Conservation (phyloP, 495 filamentous ascomycete genomes). For the Thozetella sp. region DNA sequence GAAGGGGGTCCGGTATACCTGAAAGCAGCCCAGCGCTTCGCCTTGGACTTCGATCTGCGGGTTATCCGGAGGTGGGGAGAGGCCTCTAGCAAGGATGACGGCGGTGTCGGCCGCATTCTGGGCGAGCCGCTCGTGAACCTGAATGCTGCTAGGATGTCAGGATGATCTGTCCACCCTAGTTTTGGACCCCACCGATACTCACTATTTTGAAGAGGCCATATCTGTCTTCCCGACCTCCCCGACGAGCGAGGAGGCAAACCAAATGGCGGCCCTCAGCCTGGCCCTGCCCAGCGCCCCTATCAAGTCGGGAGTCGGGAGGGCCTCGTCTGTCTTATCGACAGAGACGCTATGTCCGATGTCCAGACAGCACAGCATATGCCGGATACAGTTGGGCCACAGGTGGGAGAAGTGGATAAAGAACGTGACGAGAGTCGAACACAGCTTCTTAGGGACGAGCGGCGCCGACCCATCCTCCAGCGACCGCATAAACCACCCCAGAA, state of each 20-base stretch:
- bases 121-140: conserved; percentile 51
- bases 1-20: conserved; percentile 40
- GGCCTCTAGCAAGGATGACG: conserved; percentile 44
- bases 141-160: conserved; percentile 12
- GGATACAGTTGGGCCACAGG: conserved; percentile 69
- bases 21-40: conserved; percentile 62
- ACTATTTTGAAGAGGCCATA: conserved; percentile 57
- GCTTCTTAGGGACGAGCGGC: conserved; percentile 74
- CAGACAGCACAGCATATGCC: conserved; percentile 68
- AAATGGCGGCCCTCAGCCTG: conserved; percentile 63
- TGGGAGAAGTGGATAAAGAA: conserved; percentile 75
- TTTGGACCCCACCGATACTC: conserved; percentile 13
- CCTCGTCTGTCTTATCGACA: conserved; percentile 47
- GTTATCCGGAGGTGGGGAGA: conserved; percentile 28
- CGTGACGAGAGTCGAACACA: conserved; percentile 79
- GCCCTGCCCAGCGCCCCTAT: conserved; percentile 52
- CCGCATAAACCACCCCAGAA: conserved; percentile 68
- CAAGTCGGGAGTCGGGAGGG: conserved; percentile 51
- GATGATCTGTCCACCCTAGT: not conserved
- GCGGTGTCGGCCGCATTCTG: conserved; percentile 54
- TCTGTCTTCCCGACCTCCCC: conserved; percentile 76
- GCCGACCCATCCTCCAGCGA: conserved; percentile 60
- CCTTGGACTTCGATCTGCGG: conserved; percentile 27
- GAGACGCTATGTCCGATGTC: conserved; percentile 49
- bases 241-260: conserved; percentile 72